phyloP scores from a whole-genome alignment of 2,329 filamentous ascomycete genomes.

The Scedosporium dehoogii region DNA sequence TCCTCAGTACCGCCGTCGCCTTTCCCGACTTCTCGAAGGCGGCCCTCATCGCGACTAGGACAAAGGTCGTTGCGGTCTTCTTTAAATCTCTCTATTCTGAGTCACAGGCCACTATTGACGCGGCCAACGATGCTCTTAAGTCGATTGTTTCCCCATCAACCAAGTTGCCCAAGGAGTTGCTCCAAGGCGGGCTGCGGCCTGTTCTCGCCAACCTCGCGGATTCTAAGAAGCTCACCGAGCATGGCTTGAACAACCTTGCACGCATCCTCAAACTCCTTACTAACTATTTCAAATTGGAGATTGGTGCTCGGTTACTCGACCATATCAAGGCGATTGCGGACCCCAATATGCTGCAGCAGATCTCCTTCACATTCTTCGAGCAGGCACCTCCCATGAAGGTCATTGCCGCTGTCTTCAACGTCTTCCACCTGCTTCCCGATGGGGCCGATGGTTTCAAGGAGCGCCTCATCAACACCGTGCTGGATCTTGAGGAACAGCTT shows the following conservation, averaged over 20 bases:
- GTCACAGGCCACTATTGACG: conserved; percentile 83
- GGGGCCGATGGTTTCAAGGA: conserved; percentile 89
- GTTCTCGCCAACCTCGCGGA: conserved; percentile 97
- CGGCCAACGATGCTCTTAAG: conserved; percentile 82
- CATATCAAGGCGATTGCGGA: conserved; percentile 90
- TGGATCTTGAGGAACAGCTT: conserved; percentile 77
- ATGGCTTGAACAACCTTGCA: conserved; percentile 83
- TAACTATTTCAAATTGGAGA: conserved; percentile 99
- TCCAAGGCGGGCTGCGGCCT: conserved; percentile 87
- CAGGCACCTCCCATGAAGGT: conserved; percentile 90
- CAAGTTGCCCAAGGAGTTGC: conserved; percentile 86
- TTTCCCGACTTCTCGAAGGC: conserved; percentile 84
- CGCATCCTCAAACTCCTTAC: conserved; percentile 83
- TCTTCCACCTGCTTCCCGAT: conserved; percentile 89
- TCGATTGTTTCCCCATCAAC: conserved; percentile 80
- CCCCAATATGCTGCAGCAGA: conserved; percentile 67
- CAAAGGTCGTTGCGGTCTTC: conserved; percentile 82
- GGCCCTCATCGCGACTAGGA: conserved; percentile 50
- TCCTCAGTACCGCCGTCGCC: conserved; percentile 85
- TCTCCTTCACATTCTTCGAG: conserved; percentile 91
- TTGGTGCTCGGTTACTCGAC: conserved; percentile 83
- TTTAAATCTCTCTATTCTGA: conserved; percentile 97
- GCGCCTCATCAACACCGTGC: conserved; percentile 77
- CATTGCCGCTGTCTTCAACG: conserved; percentile 87
- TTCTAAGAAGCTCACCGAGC: conserved; percentile 77